These are phyloP conservation scores for Penstemon eatonii DNA, from an alignment of 257 asterid species.

Conservation along the genomic window DNA sequence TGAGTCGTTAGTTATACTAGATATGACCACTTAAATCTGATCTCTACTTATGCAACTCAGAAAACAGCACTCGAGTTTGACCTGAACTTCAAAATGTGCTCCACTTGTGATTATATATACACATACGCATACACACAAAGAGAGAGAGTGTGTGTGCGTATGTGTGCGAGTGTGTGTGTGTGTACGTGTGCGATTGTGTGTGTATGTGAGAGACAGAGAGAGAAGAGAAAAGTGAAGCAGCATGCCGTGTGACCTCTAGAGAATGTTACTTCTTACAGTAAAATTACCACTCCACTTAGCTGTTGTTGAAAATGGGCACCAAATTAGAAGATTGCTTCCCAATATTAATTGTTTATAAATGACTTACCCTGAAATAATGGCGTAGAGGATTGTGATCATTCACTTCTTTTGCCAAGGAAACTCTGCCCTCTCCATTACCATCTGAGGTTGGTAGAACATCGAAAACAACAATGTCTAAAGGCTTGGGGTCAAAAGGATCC, in stretches of 20 bases:
- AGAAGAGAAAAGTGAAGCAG: neutral
- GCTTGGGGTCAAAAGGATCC: constrained; percentile 82
- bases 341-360: constrained; percentile 18
- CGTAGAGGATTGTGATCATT: constrained; percentile 89
- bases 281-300: constrained; percentile 9
- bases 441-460: constrained; percentile 92
- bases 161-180: no score
- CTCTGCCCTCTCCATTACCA: constrained; percentile 71
- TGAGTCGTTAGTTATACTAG: constrained; percentile 14
- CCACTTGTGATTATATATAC: no score
- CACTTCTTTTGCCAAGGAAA: constrained; percentile 86
- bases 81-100: no score
- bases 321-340: constrained; percentile 31
- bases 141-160: neutral
- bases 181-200: no score
- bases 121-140: neutral
- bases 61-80: no score
- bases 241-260: constrained; percentile 9
- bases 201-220: no score
- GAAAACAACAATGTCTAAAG: constrained; percentile 84
- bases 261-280: neutral
- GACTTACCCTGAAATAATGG: constrained; percentile 86
- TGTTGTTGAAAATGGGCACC: constrained; percentile 19
- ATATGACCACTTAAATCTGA: constrained; percentile 17
- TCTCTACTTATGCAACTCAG: neutral